These are phyloP conservation scores for Chlorella sp. DNA, from an alignment of 139 green algal species.

Conservation along the genomic window DNA sequence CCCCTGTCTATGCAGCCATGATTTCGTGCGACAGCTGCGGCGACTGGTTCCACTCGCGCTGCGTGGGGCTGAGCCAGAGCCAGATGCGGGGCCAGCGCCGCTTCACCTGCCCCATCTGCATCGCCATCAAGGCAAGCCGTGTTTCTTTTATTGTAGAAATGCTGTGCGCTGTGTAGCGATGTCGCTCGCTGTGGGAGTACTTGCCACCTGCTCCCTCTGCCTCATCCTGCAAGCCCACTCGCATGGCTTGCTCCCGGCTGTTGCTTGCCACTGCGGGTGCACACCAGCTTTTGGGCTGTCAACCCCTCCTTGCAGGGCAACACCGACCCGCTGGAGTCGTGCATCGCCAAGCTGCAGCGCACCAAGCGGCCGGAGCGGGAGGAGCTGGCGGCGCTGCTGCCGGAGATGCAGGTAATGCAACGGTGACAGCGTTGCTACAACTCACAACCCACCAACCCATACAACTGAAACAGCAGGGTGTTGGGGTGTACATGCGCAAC, in stretches of 20 bases:
- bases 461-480: too few species aligned
- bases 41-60: constrained; percentile 81
- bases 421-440: too few species aligned
- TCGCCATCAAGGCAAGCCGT: constrained; percentile 34
- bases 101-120: constrained; percentile 76
- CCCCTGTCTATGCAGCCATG: constrained; percentile 44
- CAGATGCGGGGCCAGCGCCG: constrained; percentile 34
- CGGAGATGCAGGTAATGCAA: constrained; percentile 11
- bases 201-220: too few species aligned
- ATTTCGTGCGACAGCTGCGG: constrained; percentile 71
- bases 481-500: too few species aligned
- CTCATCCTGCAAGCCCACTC: too few species aligned
- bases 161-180: too few species aligned
- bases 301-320: constrained; percentile 19
- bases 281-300: too few species aligned
- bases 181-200: too few species aligned
- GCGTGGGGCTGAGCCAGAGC: constrained; percentile 57
- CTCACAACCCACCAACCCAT: too few species aligned
- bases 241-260: too few species aligned
- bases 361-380: constrained; percentile 37
- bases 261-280: too few species aligned
- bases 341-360: constrained; percentile 34
- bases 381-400: constrained; percentile 49
- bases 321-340: constrained; percentile 28
- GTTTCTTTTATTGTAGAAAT: too few species aligned